Conservation (phyloP, 306 rosid genomes). For the Sicyos baderoa region DNA sequence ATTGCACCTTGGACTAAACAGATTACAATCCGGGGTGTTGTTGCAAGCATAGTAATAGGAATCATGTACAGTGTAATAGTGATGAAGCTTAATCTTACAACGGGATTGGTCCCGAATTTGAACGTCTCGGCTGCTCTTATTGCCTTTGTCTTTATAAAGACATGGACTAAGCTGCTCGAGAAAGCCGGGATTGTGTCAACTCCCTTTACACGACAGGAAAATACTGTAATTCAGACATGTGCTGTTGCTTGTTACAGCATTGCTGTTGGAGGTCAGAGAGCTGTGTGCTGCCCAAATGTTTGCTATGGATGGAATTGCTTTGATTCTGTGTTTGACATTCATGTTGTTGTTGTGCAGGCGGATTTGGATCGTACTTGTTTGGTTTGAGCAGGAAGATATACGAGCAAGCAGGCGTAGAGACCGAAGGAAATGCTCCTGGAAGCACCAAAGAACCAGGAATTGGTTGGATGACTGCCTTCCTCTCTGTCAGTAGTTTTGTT, state of each 20-base stretch:
- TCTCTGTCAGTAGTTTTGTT: conserved; percentile 82
- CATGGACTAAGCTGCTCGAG: conserved; percentile 71
- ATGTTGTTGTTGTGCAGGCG: conserved; percentile 43
- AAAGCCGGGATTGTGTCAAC: conserved; percentile 67
- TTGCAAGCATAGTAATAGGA: conserved; percentile 67
- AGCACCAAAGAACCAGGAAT: conserved; percentile 80
- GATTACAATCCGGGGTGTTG: conserved; percentile 66
- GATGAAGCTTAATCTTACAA: conserved; percentile 89
- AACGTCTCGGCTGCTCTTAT: conserved; percentile 94
- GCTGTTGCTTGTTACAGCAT: conserved; percentile 97
- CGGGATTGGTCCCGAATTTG: conserved; percentile 88
- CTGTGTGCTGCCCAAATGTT: conserved; percentile 8
- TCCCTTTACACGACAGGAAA: conserved; percentile 91
- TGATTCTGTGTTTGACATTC: not conserved
- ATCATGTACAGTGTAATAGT: conserved; percentile 73
- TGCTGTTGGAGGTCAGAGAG: conserved; percentile 68
- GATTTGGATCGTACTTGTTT: conserved; percentile 91
- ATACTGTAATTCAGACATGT: conserved; percentile 87
- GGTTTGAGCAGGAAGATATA: conserved; percentile 69
- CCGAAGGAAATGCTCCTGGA: conserved; percentile 63
- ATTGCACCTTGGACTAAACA: conserved; percentile 65
- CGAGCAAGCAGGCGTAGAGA: conserved; percentile 75
- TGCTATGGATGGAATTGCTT: not conserved
- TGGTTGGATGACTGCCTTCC: conserved; percentile 94
- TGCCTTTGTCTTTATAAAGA: conserved; percentile 72